A percentile compares a stretch with the other conserved stretches of the same genome.
Conservation (phyloP, 441 rosid species). For the Biscutella auriculata region DNA sequence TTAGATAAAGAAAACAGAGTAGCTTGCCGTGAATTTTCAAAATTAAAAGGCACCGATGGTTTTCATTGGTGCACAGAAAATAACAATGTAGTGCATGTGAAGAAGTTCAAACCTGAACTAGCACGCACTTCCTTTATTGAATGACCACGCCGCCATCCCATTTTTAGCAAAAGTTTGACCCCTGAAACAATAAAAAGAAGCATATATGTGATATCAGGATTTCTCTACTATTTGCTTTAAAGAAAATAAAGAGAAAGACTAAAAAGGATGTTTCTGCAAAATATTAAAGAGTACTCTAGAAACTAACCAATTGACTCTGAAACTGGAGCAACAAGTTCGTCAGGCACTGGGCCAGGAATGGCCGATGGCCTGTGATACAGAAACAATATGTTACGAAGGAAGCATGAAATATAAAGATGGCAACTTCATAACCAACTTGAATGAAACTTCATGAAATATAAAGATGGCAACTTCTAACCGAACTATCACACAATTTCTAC, state of each 20-base stretch:
- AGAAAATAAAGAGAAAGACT: neutral
- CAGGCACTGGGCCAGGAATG: slow-evolving; percentile 89
- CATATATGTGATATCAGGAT: slow-evolving; percentile 9
- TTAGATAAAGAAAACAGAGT: neutral
- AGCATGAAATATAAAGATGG: neutral
- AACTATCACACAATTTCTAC: neutral
- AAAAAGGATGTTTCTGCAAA: neutral
- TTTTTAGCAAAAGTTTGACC: slow-evolving; percentile 69
- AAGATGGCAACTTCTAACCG: too few relatives aligned
- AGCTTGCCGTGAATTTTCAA: neutral
- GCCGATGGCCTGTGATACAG: slow-evolving; percentile 63
- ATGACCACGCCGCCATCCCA: slow-evolving; percentile 95
- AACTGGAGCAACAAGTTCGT: slow-evolving; percentile 76
- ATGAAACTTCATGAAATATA: too few relatives aligned
- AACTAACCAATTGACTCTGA: slow-evolving; percentile 83
- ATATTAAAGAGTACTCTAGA: slow-evolving; percentile 8
- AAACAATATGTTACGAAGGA: slow-evolving; percentile 1
- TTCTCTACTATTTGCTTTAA: neutral
- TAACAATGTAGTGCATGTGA: neutral
- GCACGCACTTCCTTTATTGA: slow-evolving; percentile 64
- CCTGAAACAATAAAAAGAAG: slow-evolving; percentile 35
- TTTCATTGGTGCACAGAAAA: neutral
- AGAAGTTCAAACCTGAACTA: slow-evolving; percentile 29
- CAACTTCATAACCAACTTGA: too few relatives aligned
- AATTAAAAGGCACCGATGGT: neutral